Base-by-base conservation (phyloP, 192 early-diverging fungal genomes). In the Umbelopsis sp. region DNA sequence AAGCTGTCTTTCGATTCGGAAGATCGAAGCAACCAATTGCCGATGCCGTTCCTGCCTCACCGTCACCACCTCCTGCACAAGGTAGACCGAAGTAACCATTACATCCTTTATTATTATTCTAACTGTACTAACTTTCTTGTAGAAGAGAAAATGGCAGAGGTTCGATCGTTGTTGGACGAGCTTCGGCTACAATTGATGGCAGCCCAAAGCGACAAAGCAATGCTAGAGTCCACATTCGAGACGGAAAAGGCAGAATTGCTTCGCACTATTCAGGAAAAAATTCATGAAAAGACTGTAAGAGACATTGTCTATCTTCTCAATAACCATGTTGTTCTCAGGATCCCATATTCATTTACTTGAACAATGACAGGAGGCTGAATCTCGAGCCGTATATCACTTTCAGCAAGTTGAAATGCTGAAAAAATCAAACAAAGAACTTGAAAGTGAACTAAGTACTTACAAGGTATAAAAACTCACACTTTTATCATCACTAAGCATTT, bases 341-440 rank as follows among this genome's bases (percentile, higher is more conserved):
- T 20, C 20, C 5, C 16, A 3, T 49, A 17, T 20, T 41, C 7
- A 53, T 21, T 53, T 16, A 65, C n/a, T 32, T 65, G 32, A 21
- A 20, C 7, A 2, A n/a, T 14, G 25, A 4, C 51, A 72, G 71
- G 71, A 72, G 14, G 71, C 71, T 12, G 71, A 72, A 45, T 31
- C 54, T 36, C 50, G 71, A 4, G 71, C 71, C 1, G 47, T 72
- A 31, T 72, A 72, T 38, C 71, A 72, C 29, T 47, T 49, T 45
- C 56, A 72, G 25, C 38, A 65, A 65, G 36, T 59, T 2, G 56
- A 72, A n/a, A 20, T 32, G 29, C 65, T 38, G 31, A 59, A 22
- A 5, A 65, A 36, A 45, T 65, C 24, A 49, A 49, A 49, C 25
- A 34, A 36, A 59, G 45, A 43, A 36, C 32, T 65, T 16, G n/a